Percentiles rank a stretch among this genome's conserved stretches.
phyloP scores from a whole-genome alignment of 495 filamentous ascomycete genomes.

The Neurospora hispaniola region DNA sequence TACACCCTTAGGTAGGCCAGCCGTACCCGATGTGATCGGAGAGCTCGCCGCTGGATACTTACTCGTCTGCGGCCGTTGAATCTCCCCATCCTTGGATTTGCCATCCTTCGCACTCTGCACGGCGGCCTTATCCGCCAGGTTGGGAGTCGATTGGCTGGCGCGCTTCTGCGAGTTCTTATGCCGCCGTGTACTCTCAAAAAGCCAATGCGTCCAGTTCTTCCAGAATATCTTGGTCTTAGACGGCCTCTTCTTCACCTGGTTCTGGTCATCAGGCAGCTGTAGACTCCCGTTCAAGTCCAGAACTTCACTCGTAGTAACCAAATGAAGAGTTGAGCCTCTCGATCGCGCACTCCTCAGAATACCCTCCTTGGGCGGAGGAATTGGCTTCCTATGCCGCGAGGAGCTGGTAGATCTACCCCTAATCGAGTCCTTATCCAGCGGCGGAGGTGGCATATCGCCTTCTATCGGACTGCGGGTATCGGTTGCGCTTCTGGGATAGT shows the following conservation, averaged over 20 bases:
- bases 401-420: constrained; percentile 50
- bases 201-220: constrained; percentile 54
- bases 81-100: constrained; percentile 34
- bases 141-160: constrained; percentile 45
- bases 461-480: constrained; percentile 27
- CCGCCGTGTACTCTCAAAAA: constrained; percentile 37
- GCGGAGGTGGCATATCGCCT: constrained; percentile 45
- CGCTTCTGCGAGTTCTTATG: constrained; percentile 31
- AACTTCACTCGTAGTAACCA: constrained; percentile 52
- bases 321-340: constrained; percentile 67
- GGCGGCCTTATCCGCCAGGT: constrained; percentile 31
- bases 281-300: constrained; percentile 18
- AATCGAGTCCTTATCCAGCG: constrained; percentile 69
- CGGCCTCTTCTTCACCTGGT: constrained; percentile 36
- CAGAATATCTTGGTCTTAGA: constrained; percentile 50
- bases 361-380: constrained; percentile 76
- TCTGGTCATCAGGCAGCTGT: constrained; percentile 18
- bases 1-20: constrained; percentile 24
- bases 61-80: constrained; percentile 43
- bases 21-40: constrained; percentile 10
- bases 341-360: constrained; percentile 49
- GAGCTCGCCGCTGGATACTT: constrained; percentile 33
- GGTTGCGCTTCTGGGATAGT: constrained; percentile 33
- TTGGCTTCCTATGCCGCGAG: constrained; percentile 55
- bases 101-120: constrained; percentile 27